Evolutionary conservation across 176 grass and related monocot species (phyloP), one percentile per base, ranked within the genome.

Genomic region (barley (Hordeum vulgare)): DNA sequence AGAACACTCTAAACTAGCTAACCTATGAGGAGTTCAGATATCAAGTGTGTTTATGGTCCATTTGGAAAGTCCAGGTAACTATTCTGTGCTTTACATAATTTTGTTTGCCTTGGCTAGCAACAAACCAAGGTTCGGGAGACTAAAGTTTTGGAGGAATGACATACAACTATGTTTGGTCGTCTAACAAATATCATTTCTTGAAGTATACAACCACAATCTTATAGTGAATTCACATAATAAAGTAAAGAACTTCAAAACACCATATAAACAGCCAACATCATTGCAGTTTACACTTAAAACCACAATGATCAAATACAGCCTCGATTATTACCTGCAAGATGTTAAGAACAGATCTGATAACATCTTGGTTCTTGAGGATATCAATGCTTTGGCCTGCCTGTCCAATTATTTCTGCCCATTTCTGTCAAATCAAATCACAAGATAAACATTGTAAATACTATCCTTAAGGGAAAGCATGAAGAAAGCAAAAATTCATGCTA

Each of bases 391-490:
- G 85, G 65, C 97, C 92, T 56, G 97, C 97, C 79, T 96, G 97
- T 58, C 97, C 97, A 87, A 99, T 99, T 86, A 99, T 99, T 78
- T 99, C 97, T 56, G 93, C 89, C 97, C 97, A 99, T 96, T 99
- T 99, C 97, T 99, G 81, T 17, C 90, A 39, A 90, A 86, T 39
- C 61, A 39, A 90, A 86, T 39, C 73, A 68, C 36, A 79, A 45
- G 28, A 62, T 31, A 84, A 84, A 76, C 12, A 34, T 61, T 26
- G 71, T 85, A 33, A 92, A 70, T 81, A 91, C 60, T 53, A 42
- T 21, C 71, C 23, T 36, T 2, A 8, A 69, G 33, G 66, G 54
- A n/a, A 83, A 76, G 21, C 44, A 40, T 67, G 39, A 79, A 79
- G 5, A 67, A 81, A 26, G 17, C 49, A 57, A 15, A 82, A 76